A percentile compares a stretch with the other conserved stretches of the same genome.
Evolutionary conservation across 2,329 filamentous ascomycete genomes (phyloP).

Genomic region (Hypoxylon sp.): DNA sequence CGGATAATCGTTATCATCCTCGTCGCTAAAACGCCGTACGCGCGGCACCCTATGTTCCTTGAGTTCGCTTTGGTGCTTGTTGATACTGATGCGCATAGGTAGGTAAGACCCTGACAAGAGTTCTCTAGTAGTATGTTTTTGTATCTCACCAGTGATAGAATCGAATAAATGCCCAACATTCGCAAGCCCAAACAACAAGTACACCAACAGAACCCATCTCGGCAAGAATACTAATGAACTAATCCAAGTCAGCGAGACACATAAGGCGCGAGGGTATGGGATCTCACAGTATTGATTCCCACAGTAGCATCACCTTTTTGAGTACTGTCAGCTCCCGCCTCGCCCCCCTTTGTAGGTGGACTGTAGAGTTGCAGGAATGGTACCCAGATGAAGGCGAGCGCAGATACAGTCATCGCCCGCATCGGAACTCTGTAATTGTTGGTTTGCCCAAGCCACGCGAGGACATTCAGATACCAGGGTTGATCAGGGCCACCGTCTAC

Average conservation of each 20-base stretch:
- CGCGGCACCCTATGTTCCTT: conserved; percentile 46
- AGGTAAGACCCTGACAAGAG: background rate
- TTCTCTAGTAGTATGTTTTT: background rate
- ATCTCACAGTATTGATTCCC: conserved; percentile 13
- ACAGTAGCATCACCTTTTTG: background rate
- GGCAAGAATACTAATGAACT: conserved; percentile 60
- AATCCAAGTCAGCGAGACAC: conserved; percentile 4
- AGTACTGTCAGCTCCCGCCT: background rate
- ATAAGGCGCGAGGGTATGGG: background rate
- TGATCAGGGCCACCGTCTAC: conserved; percentile 50
- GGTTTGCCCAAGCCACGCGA: conserved; percentile 55
- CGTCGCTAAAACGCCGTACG: conserved; percentile 47
- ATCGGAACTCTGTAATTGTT: conserved; percentile 56
- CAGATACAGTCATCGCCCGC: conserved; percentile 58
- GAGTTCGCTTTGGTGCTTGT: conserved; percentile 47
- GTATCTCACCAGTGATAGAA: conserved; percentile 56
- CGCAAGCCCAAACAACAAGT: conserved; percentile 60
- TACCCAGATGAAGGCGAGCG: conserved; percentile 58
- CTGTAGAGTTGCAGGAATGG: conserved; percentile 57
- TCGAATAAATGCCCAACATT: conserved; percentile 59
- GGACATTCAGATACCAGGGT: conserved; percentile 44
- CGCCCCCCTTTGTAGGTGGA: background rate
- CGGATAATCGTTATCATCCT: conserved; percentile 56
- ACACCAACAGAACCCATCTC: conserved; percentile 57
- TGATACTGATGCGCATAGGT: conserved; percentile 35